Evolutionary conservation across 2,329 filamentous ascomycete genomes (phyloP).

Genomic region (Diplodia sapinea): DNA sequence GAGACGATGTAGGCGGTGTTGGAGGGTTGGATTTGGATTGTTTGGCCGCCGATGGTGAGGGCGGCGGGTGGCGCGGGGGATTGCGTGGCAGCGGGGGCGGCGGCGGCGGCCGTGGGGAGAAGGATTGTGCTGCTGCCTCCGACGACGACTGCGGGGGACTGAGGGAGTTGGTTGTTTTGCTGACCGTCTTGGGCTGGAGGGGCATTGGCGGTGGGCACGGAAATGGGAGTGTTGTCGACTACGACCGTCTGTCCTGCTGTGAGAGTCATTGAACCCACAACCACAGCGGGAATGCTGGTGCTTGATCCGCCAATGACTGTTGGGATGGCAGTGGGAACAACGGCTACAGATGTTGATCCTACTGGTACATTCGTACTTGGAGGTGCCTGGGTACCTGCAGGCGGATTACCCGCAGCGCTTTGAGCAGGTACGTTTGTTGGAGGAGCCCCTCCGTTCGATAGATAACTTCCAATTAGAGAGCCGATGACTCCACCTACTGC

Average conservation of each 20-base stretch:
- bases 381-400: constrained; percentile 8
- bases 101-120: constrained; percentile 40
- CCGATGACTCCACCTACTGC: constrained; percentile 20
- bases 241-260: constrained; percentile 3
- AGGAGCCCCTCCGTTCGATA: not conserved
- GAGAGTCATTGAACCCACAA: constrained; percentile 3
- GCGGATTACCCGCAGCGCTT: not conserved
- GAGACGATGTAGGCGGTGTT: constrained; percentile 18
- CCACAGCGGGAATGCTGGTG: constrained; percentile 15
- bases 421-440: not conserved
- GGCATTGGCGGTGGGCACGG: constrained; percentile 3
- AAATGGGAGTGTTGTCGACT: constrained; percentile 14
- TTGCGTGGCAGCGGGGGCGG: constrained; percentile 32
- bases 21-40: constrained; percentile 12
- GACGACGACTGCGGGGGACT: constrained; percentile 40
- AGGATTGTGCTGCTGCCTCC: constrained; percentile 40
- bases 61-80: not conserved
- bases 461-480: constrained; percentile 12
- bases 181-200: not conserved
- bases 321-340: constrained; percentile 11
- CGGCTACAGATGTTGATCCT: constrained; percentile 6
- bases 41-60: constrained; percentile 9
- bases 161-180: constrained; percentile 13
- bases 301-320: constrained; percentile 12
- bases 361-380: constrained; percentile 7